These are phyloP conservation scores for Candida broadrunensis DNA, from an alignment of 805 yeast species.

Conservation along the genomic window DNA sequence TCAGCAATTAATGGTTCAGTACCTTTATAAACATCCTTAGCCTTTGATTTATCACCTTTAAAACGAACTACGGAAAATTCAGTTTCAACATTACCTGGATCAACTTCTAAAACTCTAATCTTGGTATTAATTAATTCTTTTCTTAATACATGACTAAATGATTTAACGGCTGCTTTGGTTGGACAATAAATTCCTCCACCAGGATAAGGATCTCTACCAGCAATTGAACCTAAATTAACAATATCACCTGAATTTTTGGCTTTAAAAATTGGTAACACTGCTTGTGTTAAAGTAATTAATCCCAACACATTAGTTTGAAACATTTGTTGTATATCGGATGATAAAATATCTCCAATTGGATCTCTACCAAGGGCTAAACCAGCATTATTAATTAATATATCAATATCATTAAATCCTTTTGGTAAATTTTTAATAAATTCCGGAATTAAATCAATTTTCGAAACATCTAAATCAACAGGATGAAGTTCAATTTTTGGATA, in stretches of 20 bases:
- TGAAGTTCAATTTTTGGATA: constrained; percentile 57
- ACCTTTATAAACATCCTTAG: constrained; percentile 63
- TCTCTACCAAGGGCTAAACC: constrained; percentile 82
- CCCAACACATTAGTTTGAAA: constrained; percentile 87
- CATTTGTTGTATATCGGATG: constrained; percentile 70
- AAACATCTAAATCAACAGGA: constrained; percentile 50
- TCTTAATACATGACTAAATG: constrained; percentile 68
- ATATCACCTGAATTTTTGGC: constrained; percentile 69
- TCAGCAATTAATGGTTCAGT: constrained; percentile 68
- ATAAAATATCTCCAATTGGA: constrained; percentile 63
- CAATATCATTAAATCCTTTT: constrained; percentile 58
- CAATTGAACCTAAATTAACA: constrained; percentile 73
- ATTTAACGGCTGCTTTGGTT: constrained; percentile 67
- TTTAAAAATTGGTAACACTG: constrained; percentile 68
- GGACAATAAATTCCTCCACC: constrained; percentile 80
- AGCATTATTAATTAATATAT: constrained; percentile 69
- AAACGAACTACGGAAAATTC: constrained; percentile 67
- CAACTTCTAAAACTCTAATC: constrained; percentile 68
- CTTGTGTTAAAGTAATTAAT: constrained; percentile 78
- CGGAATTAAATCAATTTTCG: constrained; percentile 38
- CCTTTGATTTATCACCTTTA: constrained; percentile 58
- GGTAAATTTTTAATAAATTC: constrained; percentile 56
- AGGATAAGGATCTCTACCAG: constrained; percentile 77
- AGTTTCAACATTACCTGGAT: constrained; percentile 80
- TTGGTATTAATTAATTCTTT: constrained; percentile 72